Base-by-base conservation (phyloP, 129 eudicot species). In the Artemisia annua region DNA sequence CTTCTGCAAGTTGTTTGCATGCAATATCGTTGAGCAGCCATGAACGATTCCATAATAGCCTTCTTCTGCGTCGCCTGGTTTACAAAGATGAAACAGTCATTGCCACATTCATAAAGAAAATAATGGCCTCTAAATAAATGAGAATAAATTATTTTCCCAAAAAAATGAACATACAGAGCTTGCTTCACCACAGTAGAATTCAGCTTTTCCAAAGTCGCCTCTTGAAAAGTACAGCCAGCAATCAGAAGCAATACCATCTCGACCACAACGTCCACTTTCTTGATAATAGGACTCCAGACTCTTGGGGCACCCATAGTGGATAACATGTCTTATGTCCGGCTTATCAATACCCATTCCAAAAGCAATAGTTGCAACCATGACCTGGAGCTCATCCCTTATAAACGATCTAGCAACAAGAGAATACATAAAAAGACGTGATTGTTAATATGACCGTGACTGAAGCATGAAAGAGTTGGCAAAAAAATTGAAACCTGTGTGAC, bases 331-430 rank as follows among this genome's bases (percentile, higher is more conserved):
- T 65, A 92, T 80, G 63, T 92, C 79, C 9, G 98, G 96, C 71
- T 92, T 92, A 85, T 92, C 98, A 71, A 92, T 92, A 69, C 98
- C 98, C 98, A 92, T 92, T 74, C 98, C 98, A 87, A 92, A 92
- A 69, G 98, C 98, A 77, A 92, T 78, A 72, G 98, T 92, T 58
- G 96, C 98, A 77, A 92, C 98, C 91, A 92, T 89, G 72, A 92
- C 94, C 50, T 72, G 77, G 26, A 85, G 78, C 76, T 92, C 98
- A 58, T 92, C 98, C 69, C 91, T 87, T 81, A 92, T 89, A 67
- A 92, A 92, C 74, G 86, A 85, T 75, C 98, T 92, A 77, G 80
- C 72, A 76, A 72, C 73, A 75, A 56, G 74, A 48, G 48, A 69
- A 43, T 60, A 62, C 62, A 44, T 49, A 49, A 7, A 35, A 26